A percentile compares a stretch with the other conserved stretches of the same genome.
phyloP scores from a whole-genome alignment of 306 rosid genomes.

The Casuarina glauca region DNA sequence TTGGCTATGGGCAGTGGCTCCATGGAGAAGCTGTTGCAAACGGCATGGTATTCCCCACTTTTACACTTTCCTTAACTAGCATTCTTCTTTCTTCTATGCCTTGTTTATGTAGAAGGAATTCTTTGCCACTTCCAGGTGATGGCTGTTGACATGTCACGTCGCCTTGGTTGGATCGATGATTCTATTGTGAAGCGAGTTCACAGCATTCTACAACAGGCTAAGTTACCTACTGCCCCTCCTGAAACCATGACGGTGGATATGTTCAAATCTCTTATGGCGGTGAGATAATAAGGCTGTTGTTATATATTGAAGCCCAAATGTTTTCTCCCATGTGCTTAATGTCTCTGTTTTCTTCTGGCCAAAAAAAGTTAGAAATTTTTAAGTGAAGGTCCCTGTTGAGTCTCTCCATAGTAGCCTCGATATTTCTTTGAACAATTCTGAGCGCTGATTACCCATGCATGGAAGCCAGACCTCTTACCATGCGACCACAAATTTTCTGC shows the following conservation, averaged over 20 bases:
- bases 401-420: too few relatives aligned
- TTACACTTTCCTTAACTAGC: conserved; percentile 12
- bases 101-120: conserved; percentile 26
- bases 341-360: conserved; percentile 19
- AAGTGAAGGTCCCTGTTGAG: too few relatives aligned
- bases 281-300: conserved; percentile 36
- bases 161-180: conserved; percentile 95
- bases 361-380: too few relatives aligned
- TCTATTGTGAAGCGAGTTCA: conserved; percentile 74
- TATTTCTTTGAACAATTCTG: too few relatives aligned
- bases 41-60: conserved; percentile 67
- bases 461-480: too few relatives aligned
- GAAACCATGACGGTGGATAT: conserved; percentile 72
- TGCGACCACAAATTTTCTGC: too few relatives aligned
- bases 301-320: neutral
- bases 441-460: too few relatives aligned
- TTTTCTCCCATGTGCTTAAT: conserved; percentile 10
- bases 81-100: conserved; percentile 5
- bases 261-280: conserved; percentile 94
- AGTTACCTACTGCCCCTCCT: conserved; percentile 71
- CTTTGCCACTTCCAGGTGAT: conserved; percentile 58
- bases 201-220: conserved; percentile 62
- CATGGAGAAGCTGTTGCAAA: conserved; percentile 99
- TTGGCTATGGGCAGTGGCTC: conserved; percentile 94
- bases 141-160: conserved; percentile 95